Evolutionary conservation across 2,329 filamentous ascomycete genomes (phyloP).

Genomic region (Clarireedia monteithiana): DNA sequence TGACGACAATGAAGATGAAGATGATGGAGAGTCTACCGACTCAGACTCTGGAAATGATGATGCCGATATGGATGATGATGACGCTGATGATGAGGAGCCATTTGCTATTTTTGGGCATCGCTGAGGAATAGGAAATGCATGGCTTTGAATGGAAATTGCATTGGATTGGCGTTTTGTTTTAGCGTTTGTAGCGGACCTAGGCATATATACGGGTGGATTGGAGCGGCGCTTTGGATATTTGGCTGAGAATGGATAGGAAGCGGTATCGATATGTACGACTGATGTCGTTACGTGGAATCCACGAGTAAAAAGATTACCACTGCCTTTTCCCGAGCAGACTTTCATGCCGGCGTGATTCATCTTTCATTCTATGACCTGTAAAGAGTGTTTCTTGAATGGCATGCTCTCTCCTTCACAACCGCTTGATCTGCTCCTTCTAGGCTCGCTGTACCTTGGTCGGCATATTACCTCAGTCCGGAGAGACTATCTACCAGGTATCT

Average conservation of each 20-base stretch:
- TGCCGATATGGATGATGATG: slow-evolving; percentile 31
- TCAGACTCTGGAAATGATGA: slow-evolving; percentile 22
- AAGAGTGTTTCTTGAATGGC: too few relatives aligned
- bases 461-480: too few relatives aligned
- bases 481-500: too few relatives aligned
- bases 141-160: neutral
- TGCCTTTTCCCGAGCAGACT: slow-evolving; percentile 1
- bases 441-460: too few relatives aligned
- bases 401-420: too few relatives aligned
- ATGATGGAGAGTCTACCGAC: slow-evolving; percentile 15
- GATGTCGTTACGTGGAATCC: neutral
- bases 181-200: neutral
- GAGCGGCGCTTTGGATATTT: slow-evolving; percentile 3
- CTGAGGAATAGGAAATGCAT: slow-evolving; percentile 21
- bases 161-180: slow-evolving; percentile 2
- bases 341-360: neutral
- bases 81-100: slow-evolving; percentile 36
- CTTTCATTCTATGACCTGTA: too few relatives aligned
- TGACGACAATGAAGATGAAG: slow-evolving; percentile 33
- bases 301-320: neutral
- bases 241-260: neutral
- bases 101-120: slow-evolving; percentile 47
- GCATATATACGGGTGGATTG: neutral
- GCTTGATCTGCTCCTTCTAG: too few relatives aligned
- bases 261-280: slow-evolving; percentile 1